These are phyloP conservation scores for Arachnomyces sp. DNA, from an alignment of 2,329 filamentous ascomycete species.

Conservation along the genomic window DNA sequence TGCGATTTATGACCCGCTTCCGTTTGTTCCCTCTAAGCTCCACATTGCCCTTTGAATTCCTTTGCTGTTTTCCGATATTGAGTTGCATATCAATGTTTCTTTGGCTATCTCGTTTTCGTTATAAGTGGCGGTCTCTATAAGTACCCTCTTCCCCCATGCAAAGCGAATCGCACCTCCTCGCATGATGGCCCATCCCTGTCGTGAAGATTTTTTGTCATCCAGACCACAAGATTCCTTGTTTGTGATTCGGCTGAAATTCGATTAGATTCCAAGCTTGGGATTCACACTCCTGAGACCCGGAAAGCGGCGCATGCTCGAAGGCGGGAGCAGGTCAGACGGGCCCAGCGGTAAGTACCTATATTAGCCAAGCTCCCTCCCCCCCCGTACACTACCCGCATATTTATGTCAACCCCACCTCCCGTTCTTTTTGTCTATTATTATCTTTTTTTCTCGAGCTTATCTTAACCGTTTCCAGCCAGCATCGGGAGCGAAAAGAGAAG, in stretches of 20 bases:
- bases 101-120: too few species aligned
- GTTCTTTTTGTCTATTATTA: constrained; percentile 1
- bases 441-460: neutral
- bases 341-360: constrained; percentile 18
- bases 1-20: too few species aligned
- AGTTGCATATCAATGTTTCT: too few species aligned
- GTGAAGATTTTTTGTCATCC: too few species aligned
- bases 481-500: constrained; percentile 24
- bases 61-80: too few species aligned
- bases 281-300: constrained; percentile 2
- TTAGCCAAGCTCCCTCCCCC: neutral
- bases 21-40: too few species aligned
- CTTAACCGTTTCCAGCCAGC: constrained; percentile 15
- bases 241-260: constrained; percentile 1
- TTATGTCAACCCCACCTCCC: neutral
- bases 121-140: too few species aligned
- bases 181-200: too few species aligned
- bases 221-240: too few species aligned
- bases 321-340: constrained; percentile 22
- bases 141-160: too few species aligned
- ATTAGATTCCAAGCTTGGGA: constrained; percentile 1
- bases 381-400: neutral
- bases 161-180: too few species aligned
- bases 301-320: constrained; percentile 16
- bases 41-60: too few species aligned